Percentiles rank a stretch among this genome's conserved stretches.
phyloP scores from a whole-genome alignment of 495 filamentous ascomycete species.

The Penicillium simplicissimum region DNA sequence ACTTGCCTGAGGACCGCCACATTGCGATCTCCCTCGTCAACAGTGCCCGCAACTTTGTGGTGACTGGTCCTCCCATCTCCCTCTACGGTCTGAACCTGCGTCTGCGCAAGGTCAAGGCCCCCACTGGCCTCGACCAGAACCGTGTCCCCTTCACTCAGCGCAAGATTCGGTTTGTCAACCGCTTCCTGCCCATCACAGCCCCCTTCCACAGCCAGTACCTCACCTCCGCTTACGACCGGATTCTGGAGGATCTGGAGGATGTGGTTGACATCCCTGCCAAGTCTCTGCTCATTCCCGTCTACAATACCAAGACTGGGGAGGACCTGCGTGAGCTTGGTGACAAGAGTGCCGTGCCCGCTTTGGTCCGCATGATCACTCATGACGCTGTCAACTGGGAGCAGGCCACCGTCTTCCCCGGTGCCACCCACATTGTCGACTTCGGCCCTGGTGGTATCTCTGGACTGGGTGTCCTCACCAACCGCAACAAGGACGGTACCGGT shows the following conservation, averaged over 20 bases:
- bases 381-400: slow-evolving; percentile 94
- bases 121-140: slow-evolving; percentile 94
- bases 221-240: slow-evolving; percentile 70
- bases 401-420: slow-evolving; percentile 82
- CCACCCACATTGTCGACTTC: slow-evolving; percentile 94
- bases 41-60: slow-evolving; percentile 94
- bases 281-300: slow-evolving; percentile 78
- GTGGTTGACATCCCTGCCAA: slow-evolving; percentile 69
- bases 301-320: slow-evolving; percentile 79
- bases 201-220: slow-evolving; percentile 98
- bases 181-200: slow-evolving; percentile 95
- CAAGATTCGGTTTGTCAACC: slow-evolving; percentile 94
- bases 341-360: slow-evolving; percentile 69
- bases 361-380: slow-evolving; percentile 90
- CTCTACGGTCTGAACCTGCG: slow-evolving; percentile 94
- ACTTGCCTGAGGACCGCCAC: slow-evolving; percentile 87
- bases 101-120: slow-evolving; percentile 92
- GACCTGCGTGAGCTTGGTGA: slow-evolving; percentile 70
- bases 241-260: slow-evolving; percentile 83
- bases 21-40: slow-evolving; percentile 95
- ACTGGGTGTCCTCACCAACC: slow-evolving; percentile 93
- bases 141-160: slow-evolving; percentile 91
- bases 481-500: slow-evolving; percentile 97
- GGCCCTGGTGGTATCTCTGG: slow-evolving; percentile 95
- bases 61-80: slow-evolving; percentile 93